Base-by-base conservation (phyloP, 1,139 yeast genomes). In the Hyphopichia fennica region DNA sequence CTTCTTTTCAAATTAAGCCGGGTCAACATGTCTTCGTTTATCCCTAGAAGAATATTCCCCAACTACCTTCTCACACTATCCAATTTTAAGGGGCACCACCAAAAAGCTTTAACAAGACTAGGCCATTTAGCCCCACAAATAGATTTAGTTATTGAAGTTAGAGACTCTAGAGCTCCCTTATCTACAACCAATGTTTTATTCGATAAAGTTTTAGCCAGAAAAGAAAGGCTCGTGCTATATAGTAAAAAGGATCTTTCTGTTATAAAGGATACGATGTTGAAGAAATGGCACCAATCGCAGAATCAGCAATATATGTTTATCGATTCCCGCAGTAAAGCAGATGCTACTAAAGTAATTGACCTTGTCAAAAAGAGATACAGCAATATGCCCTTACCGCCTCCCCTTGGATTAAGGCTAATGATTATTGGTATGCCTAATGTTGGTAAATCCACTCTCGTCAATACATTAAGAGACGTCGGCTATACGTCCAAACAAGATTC, bases 391-490 rank as follows among this genome's bases (percentile, higher is more conserved):
- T 82, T 91, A 0, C 82, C 84, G 1, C 93, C 95, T 0, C 97
- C 97, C 0, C 64, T 90, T 42, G 98, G 99, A 0, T 67, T 87
- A 39, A 66, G 91, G 30, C 62, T 87, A 41, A 72, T 91, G 71
- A 81, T 93, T 38, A 82, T 87, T 10, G 99, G 99, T 0, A 87
- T 93, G 95, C 99, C 99, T 1, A 93, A 93, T 60, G 96, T 90
- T n/a, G 99, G 99, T 1, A 93, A 93, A 61, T 87, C 96, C n/a
- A 86, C 96, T 0, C 65, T 93, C 43, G 84, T 91, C 11, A 93
- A 93, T 57, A 75, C 85, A 0, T 65, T 93, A 40, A 66, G 97
- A 43, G 70, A 71, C 18, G 77, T 77, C 2, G 88, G 89, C 2
- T 60, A 69, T 41, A 54, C 56, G 3, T 50, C 56, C 22, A 48